These are phyloP conservation scores for Corinectria fuckeliana DNA, from an alignment of 2,329 filamentous ascomycete species.

Conservation along the genomic window DNA sequence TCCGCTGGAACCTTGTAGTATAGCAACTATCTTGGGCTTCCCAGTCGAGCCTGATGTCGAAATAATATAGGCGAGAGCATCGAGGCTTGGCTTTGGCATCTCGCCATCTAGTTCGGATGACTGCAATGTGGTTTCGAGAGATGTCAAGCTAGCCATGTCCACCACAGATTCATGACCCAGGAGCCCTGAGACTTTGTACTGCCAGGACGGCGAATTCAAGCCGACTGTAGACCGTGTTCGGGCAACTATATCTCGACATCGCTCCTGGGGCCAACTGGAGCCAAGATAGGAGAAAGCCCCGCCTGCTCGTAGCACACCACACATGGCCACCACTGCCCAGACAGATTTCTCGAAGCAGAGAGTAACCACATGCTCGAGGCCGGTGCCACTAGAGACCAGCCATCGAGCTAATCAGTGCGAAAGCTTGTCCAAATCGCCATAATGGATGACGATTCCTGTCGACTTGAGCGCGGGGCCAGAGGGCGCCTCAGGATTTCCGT, in stretches of 20 bases:
- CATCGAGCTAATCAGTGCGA: slow-evolving; percentile 4
- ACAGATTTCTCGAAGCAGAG: slow-evolving; percentile 15
- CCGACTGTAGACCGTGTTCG: not conserved
- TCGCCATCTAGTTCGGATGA: too few species aligned
- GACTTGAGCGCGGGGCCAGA: too few species aligned
- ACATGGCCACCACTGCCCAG: slow-evolving; percentile 14
- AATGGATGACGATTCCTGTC: too few species aligned
- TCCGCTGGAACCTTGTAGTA: slow-evolving; percentile 16
- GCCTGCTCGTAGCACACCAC: slow-evolving; percentile 14
- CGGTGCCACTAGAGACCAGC: slow-evolving; percentile 4
- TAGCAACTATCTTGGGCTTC: slow-evolving; percentile 26
- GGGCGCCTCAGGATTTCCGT: too few species aligned
- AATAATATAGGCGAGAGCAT: slow-evolving; percentile 6
- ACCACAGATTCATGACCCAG: too few species aligned
- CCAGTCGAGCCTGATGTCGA: slow-evolving; percentile 29
- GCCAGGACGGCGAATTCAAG: not conserved
- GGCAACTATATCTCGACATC: slow-evolving; percentile 1
- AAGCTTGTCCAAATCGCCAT: not conserved
- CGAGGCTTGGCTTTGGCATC: too few species aligned
- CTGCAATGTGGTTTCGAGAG: too few species aligned
- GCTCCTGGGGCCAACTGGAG: slow-evolving; percentile 7
- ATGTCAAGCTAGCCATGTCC: too few species aligned
- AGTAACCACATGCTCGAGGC: slow-evolving; percentile 2
- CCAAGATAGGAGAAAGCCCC: slow-evolving; percentile 12
- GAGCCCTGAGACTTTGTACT: not conserved